Evolutionary conservation across 2,329 filamentous ascomycete species (phyloP), one percentile per base, ranked within the genome.

Genomic region (Trichoderma atroviride): DNA sequence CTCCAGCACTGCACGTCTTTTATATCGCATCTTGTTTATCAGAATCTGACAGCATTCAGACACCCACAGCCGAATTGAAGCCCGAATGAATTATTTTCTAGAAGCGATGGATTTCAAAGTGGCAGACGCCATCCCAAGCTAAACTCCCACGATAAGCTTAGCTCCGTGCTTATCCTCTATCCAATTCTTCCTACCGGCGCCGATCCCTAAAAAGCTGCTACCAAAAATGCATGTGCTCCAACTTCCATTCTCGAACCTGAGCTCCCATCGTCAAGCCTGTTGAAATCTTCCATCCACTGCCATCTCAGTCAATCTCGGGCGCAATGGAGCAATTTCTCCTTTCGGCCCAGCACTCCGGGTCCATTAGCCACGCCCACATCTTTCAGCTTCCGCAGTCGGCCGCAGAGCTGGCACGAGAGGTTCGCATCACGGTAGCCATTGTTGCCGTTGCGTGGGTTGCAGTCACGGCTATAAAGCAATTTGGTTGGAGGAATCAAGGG

Each of bases 271-370:
- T 63, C 19, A 43, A 37, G 52, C 29, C 4, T 52, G 16, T 16
- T 11, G 7, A 3, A 19, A 16, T 14, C 43, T 11, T 35, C 29
- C n/a, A 29, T 10, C 27, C 65, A 47, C 6, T 31, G 16, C 29
- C 19, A 31, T 10, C 6, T 40, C 16, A 16, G 11, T n/a, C 59
- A 22, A 14, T 33, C 19, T 47, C 52, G 6, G 6, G 43, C 55
- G 24, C 52, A 61, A 74, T 74, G 73, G 73, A 74, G 55, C 72
- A 73, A n/a, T 74, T 73, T n/a, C 33, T 73, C 22, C 65, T 74
- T 19, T 68, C 72, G 27, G 73, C 71, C 3, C 69, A 73, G 43
- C 73, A 74, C 31, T 70, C 69, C 2, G 72, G 72, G 13, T 59
- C 70, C 13, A 72, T 74, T 43, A 58, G 47, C 24, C 73, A 74